A percentile compares a stretch with the other conserved stretches of the same genome.
These are phyloP conservation scores for Spinacia oleracea DNA, from an alignment of 179 eudicot genomes.

Conservation along the genomic window DNA sequence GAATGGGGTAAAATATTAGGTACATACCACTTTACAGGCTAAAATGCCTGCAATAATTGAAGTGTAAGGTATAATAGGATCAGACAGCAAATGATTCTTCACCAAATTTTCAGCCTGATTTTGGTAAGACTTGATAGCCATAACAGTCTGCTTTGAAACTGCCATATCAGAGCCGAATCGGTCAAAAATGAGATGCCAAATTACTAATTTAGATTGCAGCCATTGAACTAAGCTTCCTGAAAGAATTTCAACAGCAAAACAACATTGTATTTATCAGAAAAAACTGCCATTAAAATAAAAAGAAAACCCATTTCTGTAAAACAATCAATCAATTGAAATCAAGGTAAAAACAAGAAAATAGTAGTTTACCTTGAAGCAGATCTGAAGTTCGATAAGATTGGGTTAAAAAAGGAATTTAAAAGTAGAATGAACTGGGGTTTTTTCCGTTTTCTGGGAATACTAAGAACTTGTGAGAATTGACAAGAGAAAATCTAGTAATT, in stretches of 20 bases:
- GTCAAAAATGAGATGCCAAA: too few species aligned
- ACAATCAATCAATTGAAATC: not conserved
- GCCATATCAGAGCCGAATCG: conserved; percentile 33
- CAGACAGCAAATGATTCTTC: conserved; percentile 72
- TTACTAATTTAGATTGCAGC: not conserved
- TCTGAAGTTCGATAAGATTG: conserved; percentile 4
- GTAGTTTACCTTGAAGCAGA: not conserved
- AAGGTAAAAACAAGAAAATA: not conserved
- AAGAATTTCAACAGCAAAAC: not conserved
- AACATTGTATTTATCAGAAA: not conserved
- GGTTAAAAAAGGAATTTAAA: not conserved
- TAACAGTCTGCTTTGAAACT: conserved; percentile 49
- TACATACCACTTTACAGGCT: conserved; percentile 48
- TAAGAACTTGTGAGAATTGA: not conserved
- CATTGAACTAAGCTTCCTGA: conserved; percentile 1
- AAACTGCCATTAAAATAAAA: not conserved
- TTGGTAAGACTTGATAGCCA: conserved; percentile 72
- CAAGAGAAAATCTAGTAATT: not conserved
- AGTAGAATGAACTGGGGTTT: not conserved
- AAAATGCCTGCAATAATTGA: conserved; percentile 62
- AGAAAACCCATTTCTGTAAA: not conserved
- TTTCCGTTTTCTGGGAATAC: not conserved
- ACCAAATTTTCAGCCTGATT: conserved; percentile 75
- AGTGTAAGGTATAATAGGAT: conserved; percentile 82
- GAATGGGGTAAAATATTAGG: not conserved